Conservation (phyloP, 495 filamentous ascomycete genomes). For the Aspergillus sclerotiicarbonarius region DNA sequence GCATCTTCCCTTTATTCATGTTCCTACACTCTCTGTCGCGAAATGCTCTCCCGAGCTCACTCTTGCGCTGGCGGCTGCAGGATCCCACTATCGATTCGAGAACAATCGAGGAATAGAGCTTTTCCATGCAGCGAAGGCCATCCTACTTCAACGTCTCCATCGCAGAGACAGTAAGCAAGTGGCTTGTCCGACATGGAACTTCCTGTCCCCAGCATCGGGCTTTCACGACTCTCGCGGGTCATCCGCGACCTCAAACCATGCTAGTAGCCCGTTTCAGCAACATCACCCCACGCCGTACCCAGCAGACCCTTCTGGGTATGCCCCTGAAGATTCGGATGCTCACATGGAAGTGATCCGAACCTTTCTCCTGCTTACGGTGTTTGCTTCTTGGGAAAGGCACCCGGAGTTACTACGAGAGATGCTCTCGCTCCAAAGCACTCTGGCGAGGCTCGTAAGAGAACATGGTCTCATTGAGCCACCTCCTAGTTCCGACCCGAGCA, state of each 20-base stretch:
- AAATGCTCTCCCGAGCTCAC: constrained; percentile 46
- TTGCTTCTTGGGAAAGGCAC: constrained; percentile 54
- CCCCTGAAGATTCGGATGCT: constrained; percentile 46
- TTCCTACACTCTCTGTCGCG: constrained; percentile 46
- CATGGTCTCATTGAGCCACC: constrained; percentile 43
- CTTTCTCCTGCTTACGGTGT: constrained; percentile 48
- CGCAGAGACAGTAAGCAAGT: constrained; percentile 47
- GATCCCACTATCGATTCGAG: constrained; percentile 60
- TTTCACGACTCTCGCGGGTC: constrained; percentile 42
- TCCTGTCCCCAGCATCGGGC: constrained; percentile 36
- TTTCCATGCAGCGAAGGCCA: constrained; percentile 61
- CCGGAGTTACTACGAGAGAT: constrained; percentile 50
- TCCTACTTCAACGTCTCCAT: constrained; percentile 47
- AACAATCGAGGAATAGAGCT: constrained; percentile 64
- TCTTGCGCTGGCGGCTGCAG: constrained; percentile 47
- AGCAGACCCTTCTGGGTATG: constrained; percentile 36
- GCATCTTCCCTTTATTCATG: constrained; percentile 51
- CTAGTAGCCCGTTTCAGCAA: constrained; percentile 40
- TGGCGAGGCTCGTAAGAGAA: constrained; percentile 49
- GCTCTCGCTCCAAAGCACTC: constrained; percentile 48
- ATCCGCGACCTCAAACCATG: constrained; percentile 38
- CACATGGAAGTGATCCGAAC: constrained; percentile 52
- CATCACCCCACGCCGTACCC: constrained; percentile 33
- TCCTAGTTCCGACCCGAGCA: constrained; percentile 32
- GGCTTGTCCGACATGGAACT: constrained; percentile 43